Conservation (phyloP, 2,329 filamentous ascomycete species). For the Microcera coccophila region DNA sequence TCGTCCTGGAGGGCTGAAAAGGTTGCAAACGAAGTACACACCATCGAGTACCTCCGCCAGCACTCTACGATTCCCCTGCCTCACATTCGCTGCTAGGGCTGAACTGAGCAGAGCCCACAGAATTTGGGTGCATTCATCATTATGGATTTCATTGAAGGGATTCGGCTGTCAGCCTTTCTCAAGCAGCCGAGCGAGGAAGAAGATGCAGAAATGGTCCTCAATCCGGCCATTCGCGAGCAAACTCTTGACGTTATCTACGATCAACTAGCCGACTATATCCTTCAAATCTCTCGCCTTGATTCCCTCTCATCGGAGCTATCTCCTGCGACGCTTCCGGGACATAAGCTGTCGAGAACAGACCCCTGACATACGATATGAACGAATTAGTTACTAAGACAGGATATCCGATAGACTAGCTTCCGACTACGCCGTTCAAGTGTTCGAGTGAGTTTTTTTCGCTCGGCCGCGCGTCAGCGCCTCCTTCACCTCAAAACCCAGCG, state of each 20-base stretch:
- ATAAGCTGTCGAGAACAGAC: conserved; percentile 31
- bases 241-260: conserved; percentile 17
- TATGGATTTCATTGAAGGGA: conserved; percentile 30
- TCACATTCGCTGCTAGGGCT: conserved; percentile 21
- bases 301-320: conserved; percentile 34
- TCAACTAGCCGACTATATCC: conserved; percentile 22
- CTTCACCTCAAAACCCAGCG: too few species aligned
- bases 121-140: conserved; percentile 32
- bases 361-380: conserved; percentile 40
- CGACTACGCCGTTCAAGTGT: conserved; percentile 26
- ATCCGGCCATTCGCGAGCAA: conserved; percentile 16
- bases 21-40: conserved; percentile 24
- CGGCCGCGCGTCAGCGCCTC: too few species aligned
- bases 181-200: conserved; percentile 21
- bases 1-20: too few species aligned
- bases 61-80: conserved; percentile 30
- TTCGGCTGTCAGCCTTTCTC: conserved; percentile 15
- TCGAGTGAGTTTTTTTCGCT: conserved; percentile 32
- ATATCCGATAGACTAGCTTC: conserved; percentile 25
- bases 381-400: conserved; percentile 24
- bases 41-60: conserved; percentile 25
- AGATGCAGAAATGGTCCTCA: conserved; percentile 15
- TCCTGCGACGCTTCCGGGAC: conserved; percentile 17
- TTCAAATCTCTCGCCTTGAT: conserved; percentile 31
- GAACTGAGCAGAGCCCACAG: conserved; percentile 24